Evolutionary conservation across 2,329 filamentous ascomycete genomes (phyloP).

Genomic region (Curvularia sp.): DNA sequence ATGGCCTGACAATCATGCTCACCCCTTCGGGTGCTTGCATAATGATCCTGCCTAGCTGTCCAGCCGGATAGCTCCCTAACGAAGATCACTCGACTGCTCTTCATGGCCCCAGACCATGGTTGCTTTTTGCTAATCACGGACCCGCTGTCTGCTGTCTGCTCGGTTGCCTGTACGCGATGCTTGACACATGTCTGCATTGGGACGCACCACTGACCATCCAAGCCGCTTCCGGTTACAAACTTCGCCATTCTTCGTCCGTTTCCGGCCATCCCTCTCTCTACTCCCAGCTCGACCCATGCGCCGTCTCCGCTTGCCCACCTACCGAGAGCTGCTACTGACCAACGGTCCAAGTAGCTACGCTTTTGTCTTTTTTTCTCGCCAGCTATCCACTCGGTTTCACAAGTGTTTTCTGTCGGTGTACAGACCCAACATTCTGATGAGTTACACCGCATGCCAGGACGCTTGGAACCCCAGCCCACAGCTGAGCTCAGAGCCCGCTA

Average conservation of each 20-base stretch:
- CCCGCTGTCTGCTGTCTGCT: background rate
- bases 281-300: background rate
- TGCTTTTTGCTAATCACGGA: conserved; percentile 4
- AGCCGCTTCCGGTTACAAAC: conserved; percentile 1
- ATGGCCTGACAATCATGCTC: conserved; percentile 10
- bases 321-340: conserved; percentile 5
- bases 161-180: conserved; percentile 5
- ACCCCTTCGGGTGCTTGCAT: conserved; percentile 14
- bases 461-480: conserved; percentile 1
- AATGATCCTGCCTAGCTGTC: conserved; percentile 8
- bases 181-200: conserved; percentile 3
- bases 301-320: conserved; percentile 1
- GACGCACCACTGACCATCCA: conserved; percentile 1
- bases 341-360: conserved; percentile 8
- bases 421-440: conserved; percentile 9
- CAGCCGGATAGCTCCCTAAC: conserved; percentile 7
- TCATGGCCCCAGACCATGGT: conserved; percentile 3
- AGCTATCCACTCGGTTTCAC: conserved; percentile 12
- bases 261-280: background rate
- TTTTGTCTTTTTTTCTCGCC: background rate
- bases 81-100: conserved; percentile 1
- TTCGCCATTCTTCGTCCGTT: background rate
- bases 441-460: conserved; percentile 10
- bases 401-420: conserved; percentile 16
- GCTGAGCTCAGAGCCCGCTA: conserved; percentile 4